Conservation (phyloP, 768 basidiomycete genomes). For the Rhizopogon vinicolor region DNA sequence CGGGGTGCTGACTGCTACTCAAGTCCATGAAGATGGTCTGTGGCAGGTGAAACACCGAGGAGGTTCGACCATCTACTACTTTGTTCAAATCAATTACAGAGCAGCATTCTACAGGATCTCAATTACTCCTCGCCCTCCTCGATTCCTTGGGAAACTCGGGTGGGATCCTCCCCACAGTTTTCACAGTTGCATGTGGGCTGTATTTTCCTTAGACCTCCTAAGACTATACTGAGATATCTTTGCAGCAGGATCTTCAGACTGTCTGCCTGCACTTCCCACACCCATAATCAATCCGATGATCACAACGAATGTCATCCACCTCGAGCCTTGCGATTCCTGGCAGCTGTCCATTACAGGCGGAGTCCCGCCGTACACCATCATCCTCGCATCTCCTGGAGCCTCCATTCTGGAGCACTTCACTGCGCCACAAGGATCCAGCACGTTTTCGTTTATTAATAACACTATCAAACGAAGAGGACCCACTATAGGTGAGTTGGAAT, state of each 20-base stretch:
- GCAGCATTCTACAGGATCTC: slow-evolving; percentile 29
- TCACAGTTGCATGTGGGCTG: slow-evolving; percentile 30
- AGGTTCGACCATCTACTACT: slow-evolving; percentile 27
- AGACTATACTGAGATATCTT: background rate
- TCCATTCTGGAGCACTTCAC: slow-evolving; percentile 38
- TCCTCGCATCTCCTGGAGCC: slow-evolving; percentile 33
- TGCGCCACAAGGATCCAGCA: slow-evolving; percentile 26
- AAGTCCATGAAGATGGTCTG: slow-evolving; percentile 24
- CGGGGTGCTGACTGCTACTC: slow-evolving; percentile 29
- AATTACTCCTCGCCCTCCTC: slow-evolving; percentile 38
- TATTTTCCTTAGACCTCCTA: background rate
- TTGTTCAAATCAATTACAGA: background rate
- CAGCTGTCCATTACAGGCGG: slow-evolving; percentile 40
- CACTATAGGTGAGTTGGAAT: slow-evolving; percentile 32
- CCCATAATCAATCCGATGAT: slow-evolving; percentile 26
- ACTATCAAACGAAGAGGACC: slow-evolving; percentile 26
- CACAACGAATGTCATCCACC: slow-evolving; percentile 32
- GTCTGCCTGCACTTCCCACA: slow-evolving; percentile 13
- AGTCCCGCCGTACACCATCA: slow-evolving; percentile 39
- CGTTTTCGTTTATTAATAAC: slow-evolving; percentile 39
- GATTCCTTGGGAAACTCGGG: slow-evolving; percentile 40
- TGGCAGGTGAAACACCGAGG: slow-evolving; percentile 36
- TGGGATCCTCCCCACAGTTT: slow-evolving; percentile 32
- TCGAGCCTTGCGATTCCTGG: slow-evolving; percentile 45
- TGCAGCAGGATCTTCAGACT: slow-evolving; percentile 24